These are phyloP conservation scores for Aspergillus awamori DNA, from an alignment of 2,329 filamentous ascomycete species.

Conservation along the genomic window DNA sequence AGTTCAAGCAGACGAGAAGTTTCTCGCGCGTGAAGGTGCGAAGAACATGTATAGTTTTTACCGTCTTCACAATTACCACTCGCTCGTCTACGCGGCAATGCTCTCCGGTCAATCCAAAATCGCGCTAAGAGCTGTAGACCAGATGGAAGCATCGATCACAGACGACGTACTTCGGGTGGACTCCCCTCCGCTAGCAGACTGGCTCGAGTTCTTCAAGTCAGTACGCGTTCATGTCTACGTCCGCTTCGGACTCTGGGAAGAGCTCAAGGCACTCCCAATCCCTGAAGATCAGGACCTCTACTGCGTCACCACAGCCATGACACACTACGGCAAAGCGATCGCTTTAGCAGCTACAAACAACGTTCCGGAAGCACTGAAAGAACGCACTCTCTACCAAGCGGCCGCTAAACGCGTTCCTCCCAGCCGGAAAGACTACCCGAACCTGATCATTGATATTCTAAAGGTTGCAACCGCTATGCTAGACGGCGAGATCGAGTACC, in stretches of 20 bases:
- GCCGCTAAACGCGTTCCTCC: conserved; percentile 57
- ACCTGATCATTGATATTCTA: conserved; percentile 64
- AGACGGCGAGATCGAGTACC: conserved; percentile 72
- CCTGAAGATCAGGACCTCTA: conserved; percentile 64
- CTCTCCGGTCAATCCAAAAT: conserved; percentile 66
- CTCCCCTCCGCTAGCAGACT: conserved; percentile 75
- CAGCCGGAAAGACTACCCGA: conserved; percentile 67
- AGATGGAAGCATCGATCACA: conserved; percentile 64
- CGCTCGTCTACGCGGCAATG: conserved; percentile 75
- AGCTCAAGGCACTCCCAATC: conserved; percentile 58
- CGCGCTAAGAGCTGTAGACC: conserved; percentile 61
- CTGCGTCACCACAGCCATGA: conserved; percentile 68
- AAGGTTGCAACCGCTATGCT: conserved; percentile 65
- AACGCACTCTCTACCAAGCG: conserved; percentile 55
- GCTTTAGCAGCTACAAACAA: conserved; percentile 63
- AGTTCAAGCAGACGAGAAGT: conserved; percentile 68
- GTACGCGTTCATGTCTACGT: conserved; percentile 70
- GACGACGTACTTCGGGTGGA: conserved; percentile 65
- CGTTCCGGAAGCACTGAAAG: conserved; percentile 55
- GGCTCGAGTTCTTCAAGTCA: conserved; percentile 71
- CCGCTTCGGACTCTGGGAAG: conserved; percentile 72
- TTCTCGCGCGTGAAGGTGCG: conserved; percentile 59
- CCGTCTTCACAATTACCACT: conserved; percentile 72
- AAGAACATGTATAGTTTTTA: conserved; percentile 75
- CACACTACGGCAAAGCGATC: conserved; percentile 68